These are phyloP conservation scores for Eutrema japonicum DNA, from an alignment of 345 rosid species.

Conservation along the genomic window DNA sequence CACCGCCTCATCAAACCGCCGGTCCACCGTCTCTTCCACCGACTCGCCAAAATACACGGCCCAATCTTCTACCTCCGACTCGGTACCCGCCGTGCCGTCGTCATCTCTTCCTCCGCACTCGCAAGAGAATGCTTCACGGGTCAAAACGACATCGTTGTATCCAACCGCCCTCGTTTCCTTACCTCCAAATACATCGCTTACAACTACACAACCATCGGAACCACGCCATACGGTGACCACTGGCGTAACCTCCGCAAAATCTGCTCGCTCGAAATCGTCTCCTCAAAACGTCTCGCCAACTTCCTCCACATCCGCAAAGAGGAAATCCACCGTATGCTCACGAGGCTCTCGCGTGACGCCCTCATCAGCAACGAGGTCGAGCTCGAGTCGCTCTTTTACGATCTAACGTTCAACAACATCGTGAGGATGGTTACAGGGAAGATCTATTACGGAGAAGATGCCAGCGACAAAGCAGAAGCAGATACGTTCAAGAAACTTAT, in stretches of 20 bases:
- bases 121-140: conserved; percentile 57
- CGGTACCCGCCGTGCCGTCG: conserved; percentile 42
- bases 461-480: conserved; percentile 44
- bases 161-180: conserved; percentile 49
- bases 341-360: conserved; percentile 10
- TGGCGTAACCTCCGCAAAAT: conserved; percentile 41
- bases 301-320: conserved; percentile 27
- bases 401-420: conserved; percentile 36
- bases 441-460: conserved; percentile 49
- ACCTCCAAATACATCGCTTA: conserved; percentile 49
- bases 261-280: conserved; percentile 33
- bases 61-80: conserved; percentile 49
- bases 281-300: conserved; percentile 28
- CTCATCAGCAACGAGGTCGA: conserved; percentile 18
- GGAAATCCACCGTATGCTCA: conserved; percentile 26
- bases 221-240: conserved; percentile 34
- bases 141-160: conserved; percentile 49
- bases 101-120: conserved; percentile 41
- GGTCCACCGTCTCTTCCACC: conserved; percentile 29
- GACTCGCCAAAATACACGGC: conserved; percentile 48
- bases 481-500: conserved; percentile 36
- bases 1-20: conserved; percentile 46
- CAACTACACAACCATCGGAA: conserved; percentile 41
- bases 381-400: conserved; percentile 15
- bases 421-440: conserved; percentile 56